These are phyloP conservation scores for Corynascus novoguineensis DNA, from an alignment of 495 filamentous ascomycete genomes.

Conservation along the genomic window DNA sequence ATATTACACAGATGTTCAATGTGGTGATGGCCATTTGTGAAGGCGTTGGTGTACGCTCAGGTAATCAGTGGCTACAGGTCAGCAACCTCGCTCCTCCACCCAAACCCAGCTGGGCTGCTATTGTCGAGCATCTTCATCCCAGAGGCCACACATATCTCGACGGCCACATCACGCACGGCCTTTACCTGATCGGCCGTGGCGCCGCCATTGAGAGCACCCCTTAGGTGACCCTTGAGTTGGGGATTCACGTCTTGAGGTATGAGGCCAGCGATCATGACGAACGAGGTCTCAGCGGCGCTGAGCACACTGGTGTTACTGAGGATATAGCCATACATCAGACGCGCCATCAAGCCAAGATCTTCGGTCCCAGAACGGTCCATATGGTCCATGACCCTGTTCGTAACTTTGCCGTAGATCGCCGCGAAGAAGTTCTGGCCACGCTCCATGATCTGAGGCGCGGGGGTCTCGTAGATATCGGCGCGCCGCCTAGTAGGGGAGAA, in stretches of 20 bases:
- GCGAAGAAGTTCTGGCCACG: constrained; percentile 50
- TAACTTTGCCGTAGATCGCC: constrained; percentile 48
- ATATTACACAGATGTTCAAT: too few relatives aligned
- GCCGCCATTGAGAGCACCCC: constrained; percentile 50
- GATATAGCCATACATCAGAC: constrained; percentile 50
- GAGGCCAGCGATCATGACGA: constrained; percentile 51
- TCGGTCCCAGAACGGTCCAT: constrained; percentile 51
- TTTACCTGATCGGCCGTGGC: constrained; percentile 48
- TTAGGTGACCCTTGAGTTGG: constrained; percentile 52
- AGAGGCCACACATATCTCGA: constrained; percentile 43
- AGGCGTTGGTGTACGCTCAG: too few relatives aligned
- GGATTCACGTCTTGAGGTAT: constrained; percentile 54
- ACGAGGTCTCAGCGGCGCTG: constrained; percentile 45
- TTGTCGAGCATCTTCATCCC: constrained; percentile 42
- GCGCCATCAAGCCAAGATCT: constrained; percentile 47
- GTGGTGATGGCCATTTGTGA: too few relatives aligned
- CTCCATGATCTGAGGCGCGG: constrained; percentile 36
- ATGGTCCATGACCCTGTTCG: constrained; percentile 46
- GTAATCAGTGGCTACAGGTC: constrained; percentile 29
- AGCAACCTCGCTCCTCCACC: constrained; percentile 39
- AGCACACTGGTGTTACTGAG: constrained; percentile 47
- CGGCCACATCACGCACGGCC: constrained; percentile 46
- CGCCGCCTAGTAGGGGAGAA: constrained; percentile 40
- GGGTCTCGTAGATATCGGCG: constrained; percentile 32
- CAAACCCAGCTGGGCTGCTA: constrained; percentile 33